Conservation (phyloP, 2,329 filamentous ascomycete species). For the Cercospora brassicicola region DNA sequence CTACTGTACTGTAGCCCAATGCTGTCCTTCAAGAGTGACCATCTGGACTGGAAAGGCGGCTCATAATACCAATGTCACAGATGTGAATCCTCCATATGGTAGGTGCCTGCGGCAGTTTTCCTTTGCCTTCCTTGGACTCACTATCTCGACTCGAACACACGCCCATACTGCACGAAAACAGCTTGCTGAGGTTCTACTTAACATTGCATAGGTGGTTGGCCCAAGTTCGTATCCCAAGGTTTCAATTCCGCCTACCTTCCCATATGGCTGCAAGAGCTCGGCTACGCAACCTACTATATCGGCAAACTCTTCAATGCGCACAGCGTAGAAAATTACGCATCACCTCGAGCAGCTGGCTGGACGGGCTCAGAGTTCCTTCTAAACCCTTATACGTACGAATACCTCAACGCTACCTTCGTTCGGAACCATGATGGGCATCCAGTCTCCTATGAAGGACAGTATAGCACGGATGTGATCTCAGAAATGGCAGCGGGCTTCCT, state of each 20-base stretch:
- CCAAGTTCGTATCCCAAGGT: conserved; percentile 65
- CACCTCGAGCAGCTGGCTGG: conserved; percentile 59
- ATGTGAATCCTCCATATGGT: conserved; percentile 57
- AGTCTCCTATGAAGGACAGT: conserved; percentile 56
- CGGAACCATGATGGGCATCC: conserved; percentile 57
- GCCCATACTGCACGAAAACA: background rate
- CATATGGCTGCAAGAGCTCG: conserved; percentile 67
- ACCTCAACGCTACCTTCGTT: conserved; percentile 65
- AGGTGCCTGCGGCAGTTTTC: conserved; percentile 18
- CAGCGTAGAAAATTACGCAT: conserved; percentile 60
- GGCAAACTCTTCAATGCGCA: conserved; percentile 73
- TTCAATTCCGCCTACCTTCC: conserved; percentile 68
- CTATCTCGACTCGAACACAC: background rate
- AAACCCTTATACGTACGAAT: conserved; percentile 68
- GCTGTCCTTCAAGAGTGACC: conserved; percentile 66
- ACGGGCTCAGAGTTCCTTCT: conserved; percentile 50
- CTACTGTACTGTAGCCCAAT: conserved; percentile 66
- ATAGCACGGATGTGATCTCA: conserved; percentile 61
- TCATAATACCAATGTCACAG: conserved; percentile 71
- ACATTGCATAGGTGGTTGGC: conserved; percentile 54
- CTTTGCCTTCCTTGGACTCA: background rate
- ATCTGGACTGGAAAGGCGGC: conserved; percentile 66
- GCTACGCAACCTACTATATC: conserved; percentile 70
- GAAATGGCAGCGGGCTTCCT: conserved; percentile 62
- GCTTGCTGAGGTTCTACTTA: background rate